A percentile compares a stretch with the other conserved stretches of the same genome.
phyloP scores from a whole-genome alignment of 352 stramenopile species.

The Phytophthora vignae region DNA sequence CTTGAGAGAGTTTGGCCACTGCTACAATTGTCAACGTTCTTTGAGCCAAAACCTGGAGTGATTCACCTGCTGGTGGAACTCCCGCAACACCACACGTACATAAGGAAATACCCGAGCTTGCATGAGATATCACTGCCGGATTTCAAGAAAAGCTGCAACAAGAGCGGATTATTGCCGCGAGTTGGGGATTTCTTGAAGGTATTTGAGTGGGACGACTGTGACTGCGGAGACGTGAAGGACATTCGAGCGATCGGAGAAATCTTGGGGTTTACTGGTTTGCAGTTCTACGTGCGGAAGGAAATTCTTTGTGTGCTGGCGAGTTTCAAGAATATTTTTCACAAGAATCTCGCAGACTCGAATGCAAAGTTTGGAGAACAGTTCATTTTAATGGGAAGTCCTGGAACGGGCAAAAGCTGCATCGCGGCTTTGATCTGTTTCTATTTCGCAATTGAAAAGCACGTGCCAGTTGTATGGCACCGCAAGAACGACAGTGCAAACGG shows the following conservation, averaged over 20 bases:
- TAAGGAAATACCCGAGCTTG: too few species aligned
- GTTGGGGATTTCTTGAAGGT: conserved; percentile 4
- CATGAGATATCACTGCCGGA: too few species aligned
- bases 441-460: conserved; percentile 2
- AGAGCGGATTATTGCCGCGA: not conserved
- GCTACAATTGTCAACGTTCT: too few species aligned
- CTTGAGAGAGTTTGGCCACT: not conserved
- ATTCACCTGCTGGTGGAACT: too few species aligned
- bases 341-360: not conserved
- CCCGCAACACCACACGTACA: too few species aligned
- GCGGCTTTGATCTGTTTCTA: conserved; percentile 25
- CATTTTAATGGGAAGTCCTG: conserved; percentile 19
- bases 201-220: conserved; percentile 9
- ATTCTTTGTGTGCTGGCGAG: conserved; percentile 16
- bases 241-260: conserved; percentile 8
- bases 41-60: too few species aligned
- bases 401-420: conserved; percentile 23
- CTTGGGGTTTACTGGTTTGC: not conserved
- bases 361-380: conserved; percentile 5
- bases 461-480: conserved; percentile 14
- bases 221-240: conserved; percentile 12
- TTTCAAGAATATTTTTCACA: conserved; percentile 4
- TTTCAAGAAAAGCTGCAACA: not conserved
- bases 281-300: conserved; percentile 16
- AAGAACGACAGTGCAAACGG: too few species aligned